Conservation (phyloP, 371 early-diverging fungal species). For the Mortierella sp. region DNA sequence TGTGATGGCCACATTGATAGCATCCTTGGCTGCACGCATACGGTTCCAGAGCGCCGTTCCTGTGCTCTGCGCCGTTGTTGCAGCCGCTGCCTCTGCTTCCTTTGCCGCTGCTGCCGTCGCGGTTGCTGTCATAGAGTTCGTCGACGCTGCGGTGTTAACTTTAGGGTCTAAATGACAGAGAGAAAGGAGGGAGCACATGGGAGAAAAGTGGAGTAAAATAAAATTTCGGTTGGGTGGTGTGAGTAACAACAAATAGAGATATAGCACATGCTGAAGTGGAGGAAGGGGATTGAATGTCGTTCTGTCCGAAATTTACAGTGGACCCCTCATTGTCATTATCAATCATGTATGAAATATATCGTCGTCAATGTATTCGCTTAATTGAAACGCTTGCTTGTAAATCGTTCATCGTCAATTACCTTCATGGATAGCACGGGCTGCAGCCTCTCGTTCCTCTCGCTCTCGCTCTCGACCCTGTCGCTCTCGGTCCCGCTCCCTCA, state of each 20-base stretch:
- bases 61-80: constrained; percentile 20
- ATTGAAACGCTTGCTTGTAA: no score
- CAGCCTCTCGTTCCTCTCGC: constrained; percentile 38
- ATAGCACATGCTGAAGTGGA: background rate
- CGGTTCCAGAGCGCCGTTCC: constrained; percentile 64
- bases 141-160: background rate
- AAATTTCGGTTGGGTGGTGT: constrained; percentile 1
- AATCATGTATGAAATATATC: background rate
- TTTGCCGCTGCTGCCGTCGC: constrained; percentile 15
- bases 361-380: background rate
- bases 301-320: background rate
- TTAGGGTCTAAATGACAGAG: constrained; percentile 15
- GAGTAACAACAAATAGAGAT: background rate
- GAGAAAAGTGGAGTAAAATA: background rate
- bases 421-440: constrained; percentile 24
- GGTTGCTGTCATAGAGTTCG: background rate
- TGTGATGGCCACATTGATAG: constrained; percentile 67
- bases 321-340: background rate
- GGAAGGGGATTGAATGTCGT: constrained; percentile 1
- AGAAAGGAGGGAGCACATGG: background rate
- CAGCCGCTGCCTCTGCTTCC: constrained; percentile 19
- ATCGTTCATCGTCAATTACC: constrained; percentile 14
- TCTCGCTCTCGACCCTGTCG: constrained; percentile 39
- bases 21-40: constrained; percentile 69
- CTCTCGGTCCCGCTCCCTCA: constrained; percentile 47